Evolutionary conservation across 2,329 filamentous ascomycete genomes (phyloP).

Genomic region (Aphanocladium album): DNA sequence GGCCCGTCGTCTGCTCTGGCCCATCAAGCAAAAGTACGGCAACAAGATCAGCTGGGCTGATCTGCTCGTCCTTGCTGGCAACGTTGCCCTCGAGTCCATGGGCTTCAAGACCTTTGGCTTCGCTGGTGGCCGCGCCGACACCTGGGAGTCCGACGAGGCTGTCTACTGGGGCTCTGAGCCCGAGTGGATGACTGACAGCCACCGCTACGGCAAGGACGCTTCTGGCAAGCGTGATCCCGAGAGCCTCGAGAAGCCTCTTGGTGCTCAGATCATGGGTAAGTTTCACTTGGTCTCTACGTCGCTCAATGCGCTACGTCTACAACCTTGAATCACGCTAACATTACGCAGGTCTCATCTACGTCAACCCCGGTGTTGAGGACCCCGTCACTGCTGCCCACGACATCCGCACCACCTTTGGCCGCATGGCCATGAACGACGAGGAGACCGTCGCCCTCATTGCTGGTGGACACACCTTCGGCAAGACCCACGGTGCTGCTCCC

Average conservation of each 20-base stretch:
- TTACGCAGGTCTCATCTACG: slow-evolving; percentile 71
- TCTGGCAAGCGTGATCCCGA: slow-evolving; percentile 36
- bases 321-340: slow-evolving; percentile 28
- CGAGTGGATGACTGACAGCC: slow-evolving; percentile 70
- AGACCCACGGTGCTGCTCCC: slow-evolving; percentile 70
- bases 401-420: slow-evolving; percentile 68
- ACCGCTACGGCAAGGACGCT: slow-evolving; percentile 52
- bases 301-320: too few relatives aligned
- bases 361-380: slow-evolving; percentile 70
- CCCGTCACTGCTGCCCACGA: slow-evolving; percentile 64
- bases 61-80: slow-evolving; percentile 64
- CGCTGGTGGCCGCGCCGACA: slow-evolving; percentile 65
- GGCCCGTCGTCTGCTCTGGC: slow-evolving; percentile 73
- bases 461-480: slow-evolving; percentile 74
- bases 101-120: slow-evolving; percentile 71
- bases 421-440: slow-evolving; percentile 81
- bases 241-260: slow-evolving; percentile 58
- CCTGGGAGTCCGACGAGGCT: slow-evolving; percentile 70
- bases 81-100: slow-evolving; percentile 74
- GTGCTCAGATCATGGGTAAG: slow-evolving; percentile 32
- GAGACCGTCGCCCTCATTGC: slow-evolving; percentile 77
- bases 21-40: slow-evolving; percentile 81
- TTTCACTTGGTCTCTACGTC: background rate
- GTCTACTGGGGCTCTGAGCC: slow-evolving; percentile 73
- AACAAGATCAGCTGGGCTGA: slow-evolving; percentile 80